Percentiles rank a stretch among this genome's conserved stretches.
Evolutionary conservation across 176 grass and related monocot species (phyloP).

Genomic region (Carex myosuroides): DNA sequence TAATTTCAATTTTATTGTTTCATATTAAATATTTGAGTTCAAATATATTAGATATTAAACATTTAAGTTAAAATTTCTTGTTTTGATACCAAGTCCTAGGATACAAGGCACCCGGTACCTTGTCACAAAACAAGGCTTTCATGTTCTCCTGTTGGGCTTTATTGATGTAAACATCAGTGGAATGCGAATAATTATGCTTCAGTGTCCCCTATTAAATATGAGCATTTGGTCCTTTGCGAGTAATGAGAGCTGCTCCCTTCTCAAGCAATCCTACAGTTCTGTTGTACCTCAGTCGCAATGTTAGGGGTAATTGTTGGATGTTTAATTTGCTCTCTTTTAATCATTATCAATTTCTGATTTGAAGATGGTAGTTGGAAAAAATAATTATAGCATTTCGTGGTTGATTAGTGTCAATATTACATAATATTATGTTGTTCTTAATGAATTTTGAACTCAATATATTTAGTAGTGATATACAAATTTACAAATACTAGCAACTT

Average conservation of each 20-base stretch:
- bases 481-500: not conserved
- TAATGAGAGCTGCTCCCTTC: slow-evolving; percentile 17
- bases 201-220: not conserved
- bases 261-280: slow-evolving; percentile 16
- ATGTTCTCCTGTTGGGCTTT: not conserved
- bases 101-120: not conserved
- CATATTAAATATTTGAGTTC: not conserved
- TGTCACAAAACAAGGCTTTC: not conserved
- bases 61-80: not conserved
- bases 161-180: slow-evolving; percentile 6
- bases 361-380: not conserved
- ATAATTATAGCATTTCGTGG: not conserved
- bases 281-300: not conserved
- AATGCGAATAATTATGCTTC: slow-evolving; percentile 16
- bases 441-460: no score
- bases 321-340: not conserved
- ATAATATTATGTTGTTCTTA: no score
- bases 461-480: not conserved
- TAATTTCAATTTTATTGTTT: not conserved
- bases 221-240: slow-evolving; percentile 1
- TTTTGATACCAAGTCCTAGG: not conserved
- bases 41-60: not conserved
- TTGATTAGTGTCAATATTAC: not conserved
- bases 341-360: not conserved
- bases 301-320: not conserved